Evolutionary conservation across 1,284 basidiomycete genomes (phyloP).

Genomic region (Rhodotorula sp.): DNA sequence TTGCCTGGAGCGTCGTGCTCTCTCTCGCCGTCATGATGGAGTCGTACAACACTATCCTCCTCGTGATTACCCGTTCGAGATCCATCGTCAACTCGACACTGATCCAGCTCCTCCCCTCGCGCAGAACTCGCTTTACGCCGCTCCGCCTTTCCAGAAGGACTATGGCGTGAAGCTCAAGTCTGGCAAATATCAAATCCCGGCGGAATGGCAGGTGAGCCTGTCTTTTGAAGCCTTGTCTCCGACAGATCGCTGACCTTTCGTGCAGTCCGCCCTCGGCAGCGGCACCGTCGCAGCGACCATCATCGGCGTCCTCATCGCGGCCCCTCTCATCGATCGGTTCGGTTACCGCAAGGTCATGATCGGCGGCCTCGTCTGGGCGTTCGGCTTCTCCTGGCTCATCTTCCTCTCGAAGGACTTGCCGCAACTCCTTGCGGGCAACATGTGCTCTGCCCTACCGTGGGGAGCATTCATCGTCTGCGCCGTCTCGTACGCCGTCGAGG

Average conservation of each 20-base stretch:
- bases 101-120: background rate
- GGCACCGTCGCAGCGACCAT: slow-evolving; percentile 48
- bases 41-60: slow-evolving; percentile 50
- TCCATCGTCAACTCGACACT: background rate
- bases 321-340: slow-evolving; percentile 50
- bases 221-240: too few relatives aligned
- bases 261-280: slow-evolving; percentile 52
- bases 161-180: slow-evolving; percentile 45
- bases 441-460: slow-evolving; percentile 44
- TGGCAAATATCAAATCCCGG: slow-evolving; percentile 51
- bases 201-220: slow-evolving; percentile 47
- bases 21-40: slow-evolving; percentile 55
- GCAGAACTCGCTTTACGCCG: slow-evolving; percentile 37
- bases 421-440: slow-evolving; percentile 50
- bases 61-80: slow-evolving; percentile 47
- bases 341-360: slow-evolving; percentile 51
- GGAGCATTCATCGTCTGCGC: slow-evolving; percentile 27
- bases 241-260: background rate
- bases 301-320: slow-evolving; percentile 52
- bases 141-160: slow-evolving; percentile 47
- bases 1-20: slow-evolving; percentile 53
- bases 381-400: slow-evolving; percentile 48
- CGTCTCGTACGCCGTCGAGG: slow-evolving; percentile 54
- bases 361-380: slow-evolving; percentile 46
- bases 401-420: slow-evolving; percentile 51